Conservation (phyloP, 495 filamentous ascomycete species). For the Neurospora sp. region DNA sequence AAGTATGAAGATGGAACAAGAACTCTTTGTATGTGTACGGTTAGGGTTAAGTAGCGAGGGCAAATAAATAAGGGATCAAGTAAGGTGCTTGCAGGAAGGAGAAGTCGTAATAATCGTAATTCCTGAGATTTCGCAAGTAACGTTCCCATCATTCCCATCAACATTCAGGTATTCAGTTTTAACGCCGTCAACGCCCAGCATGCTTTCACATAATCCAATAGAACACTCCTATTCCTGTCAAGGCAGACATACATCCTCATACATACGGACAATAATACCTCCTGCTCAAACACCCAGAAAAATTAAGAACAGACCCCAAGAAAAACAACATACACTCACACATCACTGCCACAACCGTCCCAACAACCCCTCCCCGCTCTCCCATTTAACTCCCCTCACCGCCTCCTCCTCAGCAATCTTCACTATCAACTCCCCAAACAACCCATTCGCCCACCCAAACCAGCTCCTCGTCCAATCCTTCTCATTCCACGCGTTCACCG, state of each 20-base stretch:
- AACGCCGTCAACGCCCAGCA: background rate
- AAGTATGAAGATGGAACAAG: background rate
- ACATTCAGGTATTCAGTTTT: background rate
- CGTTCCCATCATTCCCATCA: background rate
- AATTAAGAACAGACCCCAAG: background rate
- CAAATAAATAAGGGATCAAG: background rate
- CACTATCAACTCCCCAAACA: slow-evolving; percentile 57
- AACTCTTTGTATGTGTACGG: background rate
- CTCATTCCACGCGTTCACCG: slow-evolving; percentile 44
- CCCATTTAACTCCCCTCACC: slow-evolving; percentile 8
- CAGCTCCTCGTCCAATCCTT: slow-evolving; percentile 50
- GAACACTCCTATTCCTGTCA: background rate
- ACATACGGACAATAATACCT: background rate
- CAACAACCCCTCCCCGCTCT: slow-evolving; percentile 13
- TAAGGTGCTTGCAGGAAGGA: background rate
- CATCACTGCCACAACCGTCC: slow-evolving; percentile 21
- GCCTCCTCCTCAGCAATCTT: slow-evolving; percentile 22
- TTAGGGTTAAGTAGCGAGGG: background rate
- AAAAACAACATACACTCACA: background rate
- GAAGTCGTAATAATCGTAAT: background rate
- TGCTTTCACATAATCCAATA: background rate
- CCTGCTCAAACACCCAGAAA: background rate
- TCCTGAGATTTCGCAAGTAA: background rate
- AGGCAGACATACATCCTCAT: background rate
- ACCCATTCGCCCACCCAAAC: slow-evolving; percentile 62